phyloP scores from a whole-genome alignment of 441 rosid species.

The Arabidopsis lyrata region DNA sequence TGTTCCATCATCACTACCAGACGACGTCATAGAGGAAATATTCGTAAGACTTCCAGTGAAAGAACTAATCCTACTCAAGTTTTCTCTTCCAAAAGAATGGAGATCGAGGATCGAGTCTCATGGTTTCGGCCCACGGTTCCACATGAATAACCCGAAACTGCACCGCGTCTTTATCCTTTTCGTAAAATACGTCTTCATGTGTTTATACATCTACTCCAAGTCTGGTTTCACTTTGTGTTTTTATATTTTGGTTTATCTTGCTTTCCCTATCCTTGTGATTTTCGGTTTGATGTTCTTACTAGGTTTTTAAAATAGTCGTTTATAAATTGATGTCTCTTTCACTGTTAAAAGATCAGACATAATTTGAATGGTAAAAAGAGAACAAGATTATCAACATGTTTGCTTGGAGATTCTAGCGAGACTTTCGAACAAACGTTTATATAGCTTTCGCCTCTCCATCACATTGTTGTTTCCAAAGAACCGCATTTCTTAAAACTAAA shows the following conservation, averaged over 20 bases:
- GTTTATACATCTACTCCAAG: conserved; percentile 3
- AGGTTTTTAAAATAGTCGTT: too few species aligned
- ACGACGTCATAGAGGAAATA: conserved; percentile 9
- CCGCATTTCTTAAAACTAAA: too few species aligned
- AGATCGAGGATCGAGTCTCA: conserved; percentile 4
- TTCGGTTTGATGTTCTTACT: background rate
- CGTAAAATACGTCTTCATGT: background rate
- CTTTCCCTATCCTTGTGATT: background rate
- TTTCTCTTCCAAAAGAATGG: conserved; percentile 10
- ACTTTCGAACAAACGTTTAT: too few species aligned
- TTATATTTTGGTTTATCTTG: background rate
- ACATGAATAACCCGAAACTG: background rate
- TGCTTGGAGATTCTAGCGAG: too few species aligned
- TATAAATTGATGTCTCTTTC: too few species aligned
- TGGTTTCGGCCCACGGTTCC: background rate
- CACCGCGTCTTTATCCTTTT: background rate
- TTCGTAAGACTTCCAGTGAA: background rate
- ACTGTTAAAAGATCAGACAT: too few species aligned
- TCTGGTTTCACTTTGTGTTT: conserved; percentile 1
- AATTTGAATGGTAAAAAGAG: too few species aligned
- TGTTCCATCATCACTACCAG: background rate
- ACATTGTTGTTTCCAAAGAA: too few species aligned
- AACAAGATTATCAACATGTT: too few species aligned
- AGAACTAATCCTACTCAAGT: background rate
- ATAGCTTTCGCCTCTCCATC: too few species aligned